A percentile compares a stretch with the other conserved stretches of the same genome.
These are phyloP conservation scores for Pseudozyma thailandica DNA, from an alignment of 1,284 basidiomycete genomes.

Conservation along the genomic window DNA sequence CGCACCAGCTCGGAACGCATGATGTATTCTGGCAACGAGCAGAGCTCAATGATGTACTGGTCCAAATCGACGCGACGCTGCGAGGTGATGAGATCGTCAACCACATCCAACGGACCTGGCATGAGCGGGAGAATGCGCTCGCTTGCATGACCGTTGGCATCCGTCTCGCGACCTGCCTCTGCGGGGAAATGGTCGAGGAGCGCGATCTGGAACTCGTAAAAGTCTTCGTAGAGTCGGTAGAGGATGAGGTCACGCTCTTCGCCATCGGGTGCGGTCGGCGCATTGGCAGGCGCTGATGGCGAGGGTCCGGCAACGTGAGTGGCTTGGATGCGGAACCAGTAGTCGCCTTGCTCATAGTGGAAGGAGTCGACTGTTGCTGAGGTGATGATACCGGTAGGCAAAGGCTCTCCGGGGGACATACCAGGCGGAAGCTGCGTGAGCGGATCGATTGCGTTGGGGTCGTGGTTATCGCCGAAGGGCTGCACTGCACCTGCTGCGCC, in stretches of 20 bases:
- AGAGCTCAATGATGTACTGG: slow-evolving; percentile 84
- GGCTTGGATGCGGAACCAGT: slow-evolving; percentile 95
- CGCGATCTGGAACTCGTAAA: slow-evolving; percentile 94
- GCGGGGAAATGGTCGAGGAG: slow-evolving; percentile 69
- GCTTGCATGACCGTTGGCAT: slow-evolving; percentile 68
- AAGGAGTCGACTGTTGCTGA: slow-evolving; percentile 93
- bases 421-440: slow-evolving; percentile 55
- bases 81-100: slow-evolving; percentile 86
- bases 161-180: slow-evolving; percentile 47
- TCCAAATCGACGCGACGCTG: slow-evolving; percentile 85
- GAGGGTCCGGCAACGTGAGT: slow-evolving; percentile 72
- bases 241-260: slow-evolving; percentile 80
- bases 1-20: slow-evolving; percentile 83
- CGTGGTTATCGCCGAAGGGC: slow-evolving; percentile 9
- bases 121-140: slow-evolving; percentile 89
- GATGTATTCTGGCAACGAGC: slow-evolving; percentile 79
- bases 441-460: slow-evolving; percentile 30
- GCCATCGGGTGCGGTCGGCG: slow-evolving; percentile 50
- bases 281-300: slow-evolving; percentile 34
- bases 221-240: slow-evolving; percentile 96
- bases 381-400: slow-evolving; percentile 77
- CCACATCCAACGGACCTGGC: slow-evolving; percentile 85
- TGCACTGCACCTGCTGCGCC: slow-evolving; percentile 23
- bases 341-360: slow-evolving; percentile 94
- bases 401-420: slow-evolving; percentile 53